Base-by-base conservation (phyloP, 73 alveolate genomes). In the Paramecium biaurelia region DNA sequence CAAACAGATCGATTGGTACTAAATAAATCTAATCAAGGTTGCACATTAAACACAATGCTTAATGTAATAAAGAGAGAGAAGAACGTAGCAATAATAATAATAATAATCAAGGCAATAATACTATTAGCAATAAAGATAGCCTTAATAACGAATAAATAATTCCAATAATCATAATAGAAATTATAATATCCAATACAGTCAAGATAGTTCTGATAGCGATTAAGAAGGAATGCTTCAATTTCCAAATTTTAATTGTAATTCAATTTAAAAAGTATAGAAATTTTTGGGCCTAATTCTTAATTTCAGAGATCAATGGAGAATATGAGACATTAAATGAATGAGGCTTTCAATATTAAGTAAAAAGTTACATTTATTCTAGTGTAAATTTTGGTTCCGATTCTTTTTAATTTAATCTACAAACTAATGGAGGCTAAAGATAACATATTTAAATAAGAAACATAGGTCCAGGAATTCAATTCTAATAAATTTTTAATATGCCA, bases 191-290 rank as follows among this genome's bases (percentile, higher is more conserved):
- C 68, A 53, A 53, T 18, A 53, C 6, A 53, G 14, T 18, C 68
- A 53, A 53, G 68, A 53, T 53, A 53, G 84, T 63, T 26, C 45
- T 63, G 84, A 63, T 30, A 26, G 47, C 12, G 84, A 63, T 63
- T 20, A 63, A 23, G 45, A 63, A 2, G 84, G 24, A 63, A 63
- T 63, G 84, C 10, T 14, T 63, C 84, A 24, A 63, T 30, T 63
- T 12, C 84, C 84, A n/a, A 37, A 72, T 72, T 72, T 72, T 37
- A 72, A 72, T 72, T 72, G 86, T 72, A 72, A 72, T 35, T 20
- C 38, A 34, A n/a, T 72, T 72, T 72, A 15, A 15, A 72, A 72
- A 72, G 11, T 28, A 12, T 72, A 72, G 86, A 72, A 72, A 35
- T 72, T 21, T 72, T 72, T 72, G 86, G 86, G 15, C 86, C 86